Conservation (phyloP, 2,329 filamentous ascomycete species). For the Ophioceras dolichostomum region DNA sequence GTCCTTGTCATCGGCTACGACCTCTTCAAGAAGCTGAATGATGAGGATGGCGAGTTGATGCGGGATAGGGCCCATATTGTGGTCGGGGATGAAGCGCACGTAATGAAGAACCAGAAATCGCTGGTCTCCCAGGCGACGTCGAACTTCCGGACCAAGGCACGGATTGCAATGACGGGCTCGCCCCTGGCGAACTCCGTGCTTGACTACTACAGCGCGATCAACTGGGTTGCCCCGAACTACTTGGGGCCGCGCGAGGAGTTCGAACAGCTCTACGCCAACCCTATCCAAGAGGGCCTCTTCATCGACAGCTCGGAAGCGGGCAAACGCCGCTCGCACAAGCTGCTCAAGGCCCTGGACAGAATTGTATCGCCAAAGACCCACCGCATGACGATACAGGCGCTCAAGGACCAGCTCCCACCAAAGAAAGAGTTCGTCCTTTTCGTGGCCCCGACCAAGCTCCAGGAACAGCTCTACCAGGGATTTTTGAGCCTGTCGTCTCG, state of each 20-base stretch:
- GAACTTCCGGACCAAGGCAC: conserved; percentile 51
- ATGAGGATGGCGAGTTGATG: conserved; percentile 31
- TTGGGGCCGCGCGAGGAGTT: conserved; percentile 61
- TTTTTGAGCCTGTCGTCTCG: no score
- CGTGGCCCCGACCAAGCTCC: conserved; percentile 43
- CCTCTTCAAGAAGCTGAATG: conserved; percentile 34
- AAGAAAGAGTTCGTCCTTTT: conserved; percentile 78
- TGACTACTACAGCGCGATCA: conserved; percentile 79
- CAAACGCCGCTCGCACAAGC: conserved; percentile 48
- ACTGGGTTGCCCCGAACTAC: conserved; percentile 75
- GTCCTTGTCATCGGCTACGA: conserved; percentile 67
- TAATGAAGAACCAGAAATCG: conserved; percentile 53
- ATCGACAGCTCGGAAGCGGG: conserved; percentile 45
- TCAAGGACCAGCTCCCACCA: conserved; percentile 54
- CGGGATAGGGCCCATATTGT: conserved; percentile 56
- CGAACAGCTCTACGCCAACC: conserved; percentile 52
- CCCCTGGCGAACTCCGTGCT: conserved; percentile 73
- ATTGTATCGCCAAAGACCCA: conserved; percentile 69
- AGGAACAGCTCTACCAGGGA: conserved; percentile 17
- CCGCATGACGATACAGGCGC: conserved; percentile 52
- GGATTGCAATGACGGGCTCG: conserved; percentile 78
- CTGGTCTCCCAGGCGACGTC: conserved; percentile 39
- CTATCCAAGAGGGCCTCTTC: conserved; percentile 62
- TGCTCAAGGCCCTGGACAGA: conserved; percentile 57
- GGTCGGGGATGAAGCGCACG: conserved; percentile 77